A percentile compares a stretch with the other conserved stretches of the same genome.
These are phyloP conservation scores for Populus simonii DNA, from an alignment of 345 rosid species.

Conservation along the genomic window DNA sequence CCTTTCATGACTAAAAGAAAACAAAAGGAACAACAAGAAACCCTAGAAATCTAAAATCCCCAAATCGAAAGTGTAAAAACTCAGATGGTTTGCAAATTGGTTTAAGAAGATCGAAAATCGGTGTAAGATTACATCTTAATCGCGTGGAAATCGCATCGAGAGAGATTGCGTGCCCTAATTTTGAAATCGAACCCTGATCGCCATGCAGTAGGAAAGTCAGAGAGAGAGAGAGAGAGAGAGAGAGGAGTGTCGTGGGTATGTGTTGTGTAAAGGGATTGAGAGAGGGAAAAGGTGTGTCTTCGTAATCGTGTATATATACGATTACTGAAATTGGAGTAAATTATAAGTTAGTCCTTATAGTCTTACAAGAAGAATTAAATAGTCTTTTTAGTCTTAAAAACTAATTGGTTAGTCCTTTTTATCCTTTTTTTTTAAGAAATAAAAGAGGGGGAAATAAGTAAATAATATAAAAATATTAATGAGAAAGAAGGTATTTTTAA, in stretches of 20 bases:
- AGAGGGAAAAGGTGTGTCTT: neutral
- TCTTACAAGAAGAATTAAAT: too few species aligned
- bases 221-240: neutral
- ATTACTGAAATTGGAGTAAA: neutral
- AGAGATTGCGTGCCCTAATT: slow-evolving; percentile 9
- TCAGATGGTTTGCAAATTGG: neutral
- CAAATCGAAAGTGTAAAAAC: slow-evolving; percentile 2
- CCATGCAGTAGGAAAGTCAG: neutral
- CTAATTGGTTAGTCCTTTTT: too few species aligned
- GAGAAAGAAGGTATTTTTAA: too few species aligned
- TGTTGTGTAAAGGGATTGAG: neutral
- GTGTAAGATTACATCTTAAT: slow-evolving; percentile 35
- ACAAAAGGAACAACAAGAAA: slow-evolving; percentile 13
- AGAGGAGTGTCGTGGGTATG: neutral
- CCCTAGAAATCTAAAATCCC: slow-evolving; percentile 30
- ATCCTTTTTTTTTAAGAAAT: too few species aligned
- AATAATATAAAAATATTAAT: too few species aligned
- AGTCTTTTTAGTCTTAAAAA: too few species aligned
- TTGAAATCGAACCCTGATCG: slow-evolving; percentile 15
- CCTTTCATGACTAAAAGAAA: slow-evolving; percentile 45
- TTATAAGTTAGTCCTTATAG: too few species aligned
- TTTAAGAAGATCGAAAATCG: slow-evolving; percentile 2
- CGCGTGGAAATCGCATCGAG: slow-evolving; percentile 2
- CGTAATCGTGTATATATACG: neutral
- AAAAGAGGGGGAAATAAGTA: too few species aligned